Base-by-base conservation (phyloP, 176 grass and related monocot species). In the Carex myosuroides region DNA sequence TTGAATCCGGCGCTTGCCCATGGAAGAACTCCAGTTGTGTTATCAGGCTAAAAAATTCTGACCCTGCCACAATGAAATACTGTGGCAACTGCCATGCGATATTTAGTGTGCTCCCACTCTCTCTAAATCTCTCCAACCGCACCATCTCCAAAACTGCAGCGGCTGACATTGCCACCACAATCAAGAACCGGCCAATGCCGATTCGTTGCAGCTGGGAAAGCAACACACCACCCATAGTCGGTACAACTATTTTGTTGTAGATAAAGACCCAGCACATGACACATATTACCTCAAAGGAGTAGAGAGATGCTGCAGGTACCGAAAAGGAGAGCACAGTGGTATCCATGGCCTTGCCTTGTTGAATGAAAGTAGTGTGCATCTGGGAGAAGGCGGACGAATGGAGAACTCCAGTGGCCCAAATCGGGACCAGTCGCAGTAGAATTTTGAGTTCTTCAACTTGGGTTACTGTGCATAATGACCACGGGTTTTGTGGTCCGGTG, bases 371-470 rank as follows among this genome's bases (percentile, higher is more conserved):
- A 37, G 88, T 97, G 65, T 88, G 87, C 91, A 94, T 90, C 83
- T 94, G 94, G 60, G 91, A 93, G 16, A 88, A 85, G 44, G 86
- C 84, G 18, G 86, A 79, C 16, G 71, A 85, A 80, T 91, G 90
- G 80, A 94, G 22, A 70, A 97, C 77, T 56, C 89, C 85, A 59
- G 91, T 97, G 33, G 76, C 86, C 91, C 91, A 97, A 85, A 97
- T 89, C 60, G 94, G 94, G 75, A 92, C 79, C 81, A 97, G 64
- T n/a, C 94, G 81, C 16, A 94, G 82, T 26, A 97, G 68, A 83
- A 94, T 89, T 88, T 97, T 97, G 83, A 94, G 69, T 84, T 97
- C 94, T 86, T 97, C 92, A 1, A 94, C 88, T 89, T 94, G 87
- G 66, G 88, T 91, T 79, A 94, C 64, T 0, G 88, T 92, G 60